Conservation (phyloP, 768 basidiomycete genomes). For the Agrocybe praecox region DNA sequence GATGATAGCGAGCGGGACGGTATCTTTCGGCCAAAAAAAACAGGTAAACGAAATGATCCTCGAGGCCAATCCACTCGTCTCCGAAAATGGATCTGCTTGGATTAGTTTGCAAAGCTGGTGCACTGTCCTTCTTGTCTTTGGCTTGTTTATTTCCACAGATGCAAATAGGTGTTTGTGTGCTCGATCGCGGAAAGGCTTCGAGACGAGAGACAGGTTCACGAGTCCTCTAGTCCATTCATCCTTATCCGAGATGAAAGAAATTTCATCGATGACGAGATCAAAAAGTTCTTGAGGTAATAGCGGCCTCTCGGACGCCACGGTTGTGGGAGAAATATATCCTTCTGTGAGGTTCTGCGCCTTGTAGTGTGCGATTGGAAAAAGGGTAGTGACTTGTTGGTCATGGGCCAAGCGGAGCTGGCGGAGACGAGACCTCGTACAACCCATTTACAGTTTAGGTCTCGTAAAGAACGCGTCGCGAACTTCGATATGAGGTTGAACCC, state of each 20-base stretch:
- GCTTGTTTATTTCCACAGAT: neutral
- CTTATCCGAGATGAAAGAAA: neutral
- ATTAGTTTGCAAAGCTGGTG: neutral
- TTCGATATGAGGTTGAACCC: no score
- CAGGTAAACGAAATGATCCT: no score
- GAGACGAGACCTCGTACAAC: no score
- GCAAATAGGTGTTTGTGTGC: neutral
- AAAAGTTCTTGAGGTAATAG: neutral
- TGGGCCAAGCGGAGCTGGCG: no score
- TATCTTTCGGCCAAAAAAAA: no score
- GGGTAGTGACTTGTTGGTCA: no score
- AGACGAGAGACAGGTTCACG: neutral
- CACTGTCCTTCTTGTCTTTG: neutral
- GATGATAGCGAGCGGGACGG: neutral
- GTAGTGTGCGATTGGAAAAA: no score
- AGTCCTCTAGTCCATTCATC: neutral
- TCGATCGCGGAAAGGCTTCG: neutral
- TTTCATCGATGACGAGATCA: neutral
- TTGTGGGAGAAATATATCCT: neutral
- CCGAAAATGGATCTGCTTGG: neutral
- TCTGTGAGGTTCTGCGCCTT: no score
- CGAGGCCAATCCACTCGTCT: no score
- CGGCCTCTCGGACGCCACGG: neutral
- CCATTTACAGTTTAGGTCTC: no score
- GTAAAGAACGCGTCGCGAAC: no score